A percentile compares a stretch with the other conserved stretches of the same genome.
Conservation (phyloP, 2,329 filamentous ascomycete species). For the Delphinella strobiligena region DNA sequence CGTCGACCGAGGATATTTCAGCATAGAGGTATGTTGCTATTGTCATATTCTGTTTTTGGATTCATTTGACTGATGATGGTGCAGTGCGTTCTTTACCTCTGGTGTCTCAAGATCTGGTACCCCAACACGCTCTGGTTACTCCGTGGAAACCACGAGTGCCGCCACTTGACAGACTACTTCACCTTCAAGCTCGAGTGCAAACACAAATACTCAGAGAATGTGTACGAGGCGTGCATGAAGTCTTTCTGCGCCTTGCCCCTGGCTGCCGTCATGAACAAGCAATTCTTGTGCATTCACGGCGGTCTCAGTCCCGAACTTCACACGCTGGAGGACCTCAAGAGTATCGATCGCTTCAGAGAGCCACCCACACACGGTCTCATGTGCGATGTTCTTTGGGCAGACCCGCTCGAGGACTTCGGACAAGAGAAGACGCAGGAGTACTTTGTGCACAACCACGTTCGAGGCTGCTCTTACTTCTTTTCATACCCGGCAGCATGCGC, state of each 20-base stretch:
- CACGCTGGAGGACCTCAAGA: slow-evolving; percentile 87
- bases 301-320: slow-evolving; percentile 92
- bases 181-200: slow-evolving; percentile 99
- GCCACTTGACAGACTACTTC: slow-evolving; percentile 98
- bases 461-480: slow-evolving; percentile 98
- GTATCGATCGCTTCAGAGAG: slow-evolving; percentile 92
- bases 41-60: not conserved
- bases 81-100: slow-evolving; percentile 87
- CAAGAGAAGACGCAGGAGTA: slow-evolving; percentile 98
- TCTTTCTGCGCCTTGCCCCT: slow-evolving; percentile 91
- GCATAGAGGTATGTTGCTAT: slow-evolving; percentile 58
- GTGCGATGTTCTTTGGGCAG: slow-evolving; percentile 99
- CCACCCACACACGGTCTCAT: slow-evolving; percentile 95
- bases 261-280: slow-evolving; percentile 99
- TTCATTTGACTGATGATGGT: slow-evolving; percentile 19
- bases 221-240: slow-evolving; percentile 98
- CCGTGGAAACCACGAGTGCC: slow-evolving; percentile 95
- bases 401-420: slow-evolving; percentile 94
- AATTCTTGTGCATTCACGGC: slow-evolving; percentile 96
- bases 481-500: slow-evolving; percentile 94
- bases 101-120: slow-evolving; percentile 98
- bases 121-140: slow-evolving; percentile 94
- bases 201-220: slow-evolving; percentile 93
- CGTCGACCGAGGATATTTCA: slow-evolving; percentile 96
- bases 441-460: slow-evolving; percentile 95